phyloP scores from a whole-genome alignment of 768 basidiomycete species.

The Mycena vitilis region DNA sequence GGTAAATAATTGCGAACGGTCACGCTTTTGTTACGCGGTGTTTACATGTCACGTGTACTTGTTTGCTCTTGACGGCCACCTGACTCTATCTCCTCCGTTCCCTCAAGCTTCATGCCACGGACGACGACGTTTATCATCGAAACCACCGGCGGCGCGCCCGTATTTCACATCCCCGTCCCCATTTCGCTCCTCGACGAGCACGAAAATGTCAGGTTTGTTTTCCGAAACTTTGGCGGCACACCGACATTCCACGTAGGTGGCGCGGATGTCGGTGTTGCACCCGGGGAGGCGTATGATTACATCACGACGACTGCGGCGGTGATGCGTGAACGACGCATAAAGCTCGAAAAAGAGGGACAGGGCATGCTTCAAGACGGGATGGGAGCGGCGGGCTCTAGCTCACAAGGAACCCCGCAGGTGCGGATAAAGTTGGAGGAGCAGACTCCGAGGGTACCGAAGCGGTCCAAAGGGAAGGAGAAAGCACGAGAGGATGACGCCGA shows the following conservation, averaged over 20 bases:
- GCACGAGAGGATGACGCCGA: not conserved
- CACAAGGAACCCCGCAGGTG: not conserved
- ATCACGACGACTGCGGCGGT: slow-evolving; percentile 18
- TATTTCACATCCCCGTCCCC: slow-evolving; percentile 33
- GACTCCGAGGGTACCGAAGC: not conserved
- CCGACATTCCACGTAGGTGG: slow-evolving; percentile 34
- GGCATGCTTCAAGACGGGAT: not conserved
- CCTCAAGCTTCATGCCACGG: not conserved
- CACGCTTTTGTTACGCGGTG: too few relatives aligned
- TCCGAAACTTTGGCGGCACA: slow-evolving; percentile 27
- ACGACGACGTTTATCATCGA: slow-evolving; percentile 18
- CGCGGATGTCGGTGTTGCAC: slow-evolving; percentile 25
- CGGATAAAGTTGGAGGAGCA: slow-evolving; percentile 21
- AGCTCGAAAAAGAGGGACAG: not conserved
- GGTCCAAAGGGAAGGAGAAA: slow-evolving; percentile 3
- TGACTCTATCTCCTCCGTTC: not conserved
- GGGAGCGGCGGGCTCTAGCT: not conserved
- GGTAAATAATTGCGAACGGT: too few relatives aligned
- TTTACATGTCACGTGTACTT: not conserved
- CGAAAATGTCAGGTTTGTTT: slow-evolving; percentile 19
- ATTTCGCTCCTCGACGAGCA: slow-evolving; percentile 11
- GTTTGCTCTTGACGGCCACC: not conserved
- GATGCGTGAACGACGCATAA: not conserved
- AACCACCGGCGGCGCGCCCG: slow-evolving; percentile 22
- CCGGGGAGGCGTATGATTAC: slow-evolving; percentile 15